Percentiles rank a stretch among this genome's conserved stretches.
Evolutionary conservation across 805 yeast genomes (phyloP).

Genomic region (Saccharomyces paradoxus): DNA sequence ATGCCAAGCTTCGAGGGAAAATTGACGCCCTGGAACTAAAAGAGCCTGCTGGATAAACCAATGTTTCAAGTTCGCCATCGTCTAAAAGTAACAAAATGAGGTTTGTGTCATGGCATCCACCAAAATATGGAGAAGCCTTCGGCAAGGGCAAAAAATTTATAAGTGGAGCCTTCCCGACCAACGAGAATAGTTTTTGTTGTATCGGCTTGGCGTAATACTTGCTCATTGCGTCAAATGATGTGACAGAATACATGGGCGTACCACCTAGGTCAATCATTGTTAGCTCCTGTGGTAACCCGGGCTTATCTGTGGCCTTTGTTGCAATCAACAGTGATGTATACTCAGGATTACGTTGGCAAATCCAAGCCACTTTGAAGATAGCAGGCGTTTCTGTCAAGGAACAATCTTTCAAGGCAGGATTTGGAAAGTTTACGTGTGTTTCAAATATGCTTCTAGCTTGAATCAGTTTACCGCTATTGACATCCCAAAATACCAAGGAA

Average conservation of each 20-base stretch:
- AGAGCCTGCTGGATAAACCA: slow-evolving; percentile 50
- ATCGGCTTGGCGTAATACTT: slow-evolving; percentile 58
- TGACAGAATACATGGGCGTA: slow-evolving; percentile 69
- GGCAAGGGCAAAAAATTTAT: slow-evolving; percentile 48
- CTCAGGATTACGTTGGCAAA: slow-evolving; percentile 74
- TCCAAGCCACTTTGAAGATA: slow-evolving; percentile 60
- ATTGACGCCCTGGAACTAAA: slow-evolving; percentile 44
- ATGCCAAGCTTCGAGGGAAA: slow-evolving; percentile 75
- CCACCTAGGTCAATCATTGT: slow-evolving; percentile 66
- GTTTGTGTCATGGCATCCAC: slow-evolving; percentile 72
- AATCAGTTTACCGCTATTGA: slow-evolving; percentile 61
- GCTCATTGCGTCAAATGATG: slow-evolving; percentile 79
- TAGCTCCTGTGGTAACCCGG: slow-evolving; percentile 35
- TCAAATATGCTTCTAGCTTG: slow-evolving; percentile 70
- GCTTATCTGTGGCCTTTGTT: slow-evolving; percentile 46
- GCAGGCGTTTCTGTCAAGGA: slow-evolving; percentile 23
- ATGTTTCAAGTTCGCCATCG: slow-evolving; percentile 56
- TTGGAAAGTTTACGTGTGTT: slow-evolving; percentile 51
- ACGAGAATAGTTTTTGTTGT: slow-evolving; percentile 48
- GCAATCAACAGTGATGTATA: slow-evolving; percentile 62
- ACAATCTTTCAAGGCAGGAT: slow-evolving; percentile 12
- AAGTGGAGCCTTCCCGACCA: slow-evolving; percentile 39
- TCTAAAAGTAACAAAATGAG: slow-evolving; percentile 50
- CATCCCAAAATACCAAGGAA: slow-evolving; percentile 88
- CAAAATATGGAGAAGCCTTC: slow-evolving; percentile 62